Conservation (phyloP, 2,329 filamentous ascomycete genomes). For the Chrysosphaeria jannelii region DNA sequence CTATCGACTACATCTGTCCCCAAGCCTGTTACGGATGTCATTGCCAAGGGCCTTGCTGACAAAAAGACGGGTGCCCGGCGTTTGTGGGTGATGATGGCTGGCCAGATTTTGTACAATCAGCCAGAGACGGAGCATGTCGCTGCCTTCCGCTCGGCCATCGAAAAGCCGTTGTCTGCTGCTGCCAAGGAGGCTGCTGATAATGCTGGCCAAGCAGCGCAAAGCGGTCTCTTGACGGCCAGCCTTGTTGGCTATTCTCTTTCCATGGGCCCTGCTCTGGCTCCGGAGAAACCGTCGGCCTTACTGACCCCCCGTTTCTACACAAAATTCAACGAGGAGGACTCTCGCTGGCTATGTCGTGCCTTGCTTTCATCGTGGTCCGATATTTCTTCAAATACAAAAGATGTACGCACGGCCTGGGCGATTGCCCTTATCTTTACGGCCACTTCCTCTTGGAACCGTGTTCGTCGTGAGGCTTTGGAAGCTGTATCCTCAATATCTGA, state of each 20-base stretch:
- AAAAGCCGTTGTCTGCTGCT: too few species aligned
- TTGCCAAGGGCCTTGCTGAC: slow-evolving; percentile 57
- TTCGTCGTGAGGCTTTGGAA: slow-evolving; percentile 31
- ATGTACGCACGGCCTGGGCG: slow-evolving; percentile 45
- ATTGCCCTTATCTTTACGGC: slow-evolving; percentile 56
- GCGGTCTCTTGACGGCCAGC: slow-evolving; percentile 49
- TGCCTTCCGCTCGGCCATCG: too few species aligned
- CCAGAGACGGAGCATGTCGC: too few species aligned
- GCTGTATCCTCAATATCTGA: slow-evolving; percentile 35
- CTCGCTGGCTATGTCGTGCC: slow-evolving; percentile 45
- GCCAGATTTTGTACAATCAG: slow-evolving; percentile 42
- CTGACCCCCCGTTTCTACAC: slow-evolving; percentile 62
- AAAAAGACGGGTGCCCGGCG: slow-evolving; percentile 55
- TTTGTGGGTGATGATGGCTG: slow-evolving; percentile 50
- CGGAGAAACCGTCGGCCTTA: slow-evolving; percentile 63
- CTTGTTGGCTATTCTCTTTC: slow-evolving; percentile 44
- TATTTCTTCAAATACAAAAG: too few species aligned
- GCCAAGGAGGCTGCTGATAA: too few species aligned
- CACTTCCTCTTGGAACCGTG: slow-evolving; percentile 23
- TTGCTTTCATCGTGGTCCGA: slow-evolving; percentile 26
- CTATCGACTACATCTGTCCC: slow-evolving; percentile 24
- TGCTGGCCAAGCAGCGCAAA: slow-evolving; percentile 58
- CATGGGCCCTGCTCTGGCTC: slow-evolving; percentile 33
- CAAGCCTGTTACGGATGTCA: slow-evolving; percentile 34
- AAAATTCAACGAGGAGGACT: slow-evolving; percentile 51